These are phyloP conservation scores for Retiboletus fuscus DNA, from an alignment of 1,284 basidiomycete genomes.

Conservation along the genomic window DNA sequence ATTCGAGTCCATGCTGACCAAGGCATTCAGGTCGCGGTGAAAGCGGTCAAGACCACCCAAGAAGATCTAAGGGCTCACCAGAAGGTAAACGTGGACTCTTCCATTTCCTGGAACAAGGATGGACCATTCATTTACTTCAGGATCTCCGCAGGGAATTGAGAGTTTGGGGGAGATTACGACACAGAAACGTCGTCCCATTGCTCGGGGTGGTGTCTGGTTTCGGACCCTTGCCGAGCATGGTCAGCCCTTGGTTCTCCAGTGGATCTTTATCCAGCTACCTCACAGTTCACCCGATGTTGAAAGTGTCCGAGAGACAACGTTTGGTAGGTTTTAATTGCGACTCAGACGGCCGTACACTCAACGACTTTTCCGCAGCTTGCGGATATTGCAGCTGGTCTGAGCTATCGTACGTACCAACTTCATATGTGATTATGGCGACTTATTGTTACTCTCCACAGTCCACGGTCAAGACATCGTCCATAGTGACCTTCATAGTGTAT, in stretches of 20 bases:
- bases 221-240: constrained; percentile 35
- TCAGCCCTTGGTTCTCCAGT: constrained; percentile 46
- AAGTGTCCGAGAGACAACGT: constrained; percentile 20
- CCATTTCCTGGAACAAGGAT: not conserved
- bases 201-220: constrained; percentile 43
- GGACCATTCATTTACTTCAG: constrained; percentile 23
- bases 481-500: constrained; percentile 46
- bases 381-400: constrained; percentile 42
- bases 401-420: constrained; percentile 41
- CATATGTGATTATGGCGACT: not conserved
- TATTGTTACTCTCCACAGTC: constrained; percentile 30
- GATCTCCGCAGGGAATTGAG: constrained; percentile 43
- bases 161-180: too few relatives aligned
- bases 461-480: constrained; percentile 37
- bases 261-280: constrained; percentile 44
- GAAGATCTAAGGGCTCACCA: constrained; percentile 14
- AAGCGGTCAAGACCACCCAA: constrained; percentile 26
- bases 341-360: not conserved
- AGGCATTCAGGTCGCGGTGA: constrained; percentile 39
- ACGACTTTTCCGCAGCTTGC: constrained; percentile 31
- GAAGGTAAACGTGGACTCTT: constrained; percentile 30
- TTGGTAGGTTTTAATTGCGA: constrained; percentile 29
- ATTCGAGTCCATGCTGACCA: not conserved
- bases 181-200: constrained; percentile 44
- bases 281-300: not conserved